These are phyloP conservation scores for Strobilomyces dryophilus DNA, from an alignment of 768 basidiomycete species.

Conservation along the genomic window DNA sequence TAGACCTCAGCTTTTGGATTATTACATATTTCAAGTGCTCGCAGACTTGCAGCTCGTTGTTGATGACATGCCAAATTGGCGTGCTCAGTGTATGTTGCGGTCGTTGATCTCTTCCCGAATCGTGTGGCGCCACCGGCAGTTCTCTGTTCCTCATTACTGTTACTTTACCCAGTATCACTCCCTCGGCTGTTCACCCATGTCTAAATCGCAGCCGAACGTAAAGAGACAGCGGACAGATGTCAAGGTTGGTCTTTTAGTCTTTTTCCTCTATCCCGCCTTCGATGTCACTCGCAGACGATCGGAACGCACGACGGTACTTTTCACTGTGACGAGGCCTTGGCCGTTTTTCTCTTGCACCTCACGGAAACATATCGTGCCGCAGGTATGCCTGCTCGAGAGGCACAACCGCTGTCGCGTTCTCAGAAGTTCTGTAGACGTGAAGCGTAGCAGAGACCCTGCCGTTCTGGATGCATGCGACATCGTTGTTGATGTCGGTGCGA, in stretches of 20 bases:
- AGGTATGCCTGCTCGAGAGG: slow-evolving; percentile 37
- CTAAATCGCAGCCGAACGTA: slow-evolving; percentile 24
- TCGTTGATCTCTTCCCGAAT: not conserved
- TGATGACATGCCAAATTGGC: not conserved
- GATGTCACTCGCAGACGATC: slow-evolving; percentile 51
- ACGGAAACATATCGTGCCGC: slow-evolving; percentile 74
- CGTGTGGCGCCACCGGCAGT: not conserved
- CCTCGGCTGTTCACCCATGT: slow-evolving; percentile 9
- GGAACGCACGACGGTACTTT: slow-evolving; percentile 96
- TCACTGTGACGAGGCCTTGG: slow-evolving; percentile 96
- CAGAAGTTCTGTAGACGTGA: slow-evolving; percentile 43
- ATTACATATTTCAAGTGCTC: not conserved
- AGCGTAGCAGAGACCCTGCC: slow-evolving; percentile 69
- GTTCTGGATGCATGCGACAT: slow-evolving; percentile 81
- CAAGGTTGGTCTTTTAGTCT: slow-evolving; percentile 27
- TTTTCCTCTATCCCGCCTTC: not conserved
- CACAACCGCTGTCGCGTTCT: not conserved
- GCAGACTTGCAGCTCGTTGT: not conserved
- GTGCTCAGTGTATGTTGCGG: not conserved
- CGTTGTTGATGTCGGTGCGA: slow-evolving; percentile 93
- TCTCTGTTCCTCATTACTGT: not conserved
- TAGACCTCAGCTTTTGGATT: slow-evolving; percentile 12
- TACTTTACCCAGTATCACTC: not conserved
- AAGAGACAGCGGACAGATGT: slow-evolving; percentile 45
- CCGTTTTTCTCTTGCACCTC: slow-evolving; percentile 81